Conservation (phyloP, 352 stramenopile species). For the Phytophthora pluvialis region DNA sequence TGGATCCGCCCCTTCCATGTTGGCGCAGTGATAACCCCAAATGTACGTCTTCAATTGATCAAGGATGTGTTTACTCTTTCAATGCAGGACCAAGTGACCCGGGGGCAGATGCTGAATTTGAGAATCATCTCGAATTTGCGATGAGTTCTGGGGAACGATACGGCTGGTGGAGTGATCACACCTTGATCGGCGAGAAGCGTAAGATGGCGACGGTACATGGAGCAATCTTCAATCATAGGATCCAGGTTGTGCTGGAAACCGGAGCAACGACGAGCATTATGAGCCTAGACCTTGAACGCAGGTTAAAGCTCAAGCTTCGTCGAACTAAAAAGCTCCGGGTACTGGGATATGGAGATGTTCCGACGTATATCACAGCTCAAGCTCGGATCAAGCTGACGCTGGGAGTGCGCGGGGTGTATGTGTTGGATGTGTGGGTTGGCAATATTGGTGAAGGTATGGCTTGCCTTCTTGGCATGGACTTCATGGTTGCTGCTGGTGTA, state of each 20-base stretch:
- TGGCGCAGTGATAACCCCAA: neutral
- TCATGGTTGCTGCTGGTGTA: too few relatives aligned
- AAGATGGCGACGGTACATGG: conserved; percentile 14
- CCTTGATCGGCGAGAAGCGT: neutral
- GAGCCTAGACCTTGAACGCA: too few relatives aligned
- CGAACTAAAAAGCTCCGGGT: too few relatives aligned
- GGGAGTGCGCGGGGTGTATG: too few relatives aligned
- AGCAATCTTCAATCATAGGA: conserved; percentile 20
- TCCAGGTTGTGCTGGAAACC: conserved; percentile 15
- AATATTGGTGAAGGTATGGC: too few relatives aligned
- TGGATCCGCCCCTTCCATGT: conserved; percentile 2
- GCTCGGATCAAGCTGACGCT: too few relatives aligned
- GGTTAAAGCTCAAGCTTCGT: too few relatives aligned
- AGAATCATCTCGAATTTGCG: conserved; percentile 4
- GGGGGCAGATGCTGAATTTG: neutral
- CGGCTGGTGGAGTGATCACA: conserved; percentile 20
- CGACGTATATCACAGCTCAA: too few relatives aligned
- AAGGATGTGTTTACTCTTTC: conserved; percentile 5
- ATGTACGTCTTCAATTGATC: conserved; percentile 16
- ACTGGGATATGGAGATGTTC: too few relatives aligned
- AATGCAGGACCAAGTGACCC: neutral
- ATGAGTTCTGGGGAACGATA: conserved; percentile 7
- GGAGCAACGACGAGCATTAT: conserved; percentile 28
- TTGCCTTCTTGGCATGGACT: too few relatives aligned
- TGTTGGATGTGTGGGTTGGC: too few relatives aligned